Evolutionary conservation across 352 stramenopile genomes (phyloP).

Genomic region (Globisporangium echinulatum): DNA sequence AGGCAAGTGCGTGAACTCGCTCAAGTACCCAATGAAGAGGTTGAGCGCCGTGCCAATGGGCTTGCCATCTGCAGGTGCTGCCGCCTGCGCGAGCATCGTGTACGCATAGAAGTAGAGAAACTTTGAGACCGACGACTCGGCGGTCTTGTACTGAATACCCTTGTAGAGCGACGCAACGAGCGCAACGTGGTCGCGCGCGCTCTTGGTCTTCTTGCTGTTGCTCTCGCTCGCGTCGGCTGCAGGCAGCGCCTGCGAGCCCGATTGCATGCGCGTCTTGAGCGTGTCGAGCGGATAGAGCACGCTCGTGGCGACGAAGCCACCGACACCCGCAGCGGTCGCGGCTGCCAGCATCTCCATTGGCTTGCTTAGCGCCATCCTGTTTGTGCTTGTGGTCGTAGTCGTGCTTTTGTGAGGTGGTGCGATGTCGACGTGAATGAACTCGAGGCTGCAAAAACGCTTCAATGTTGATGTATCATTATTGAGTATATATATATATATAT

Average conservation of each 20-base stretch:
- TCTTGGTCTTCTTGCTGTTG: conserved; percentile 14
- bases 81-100: conserved; percentile 67
- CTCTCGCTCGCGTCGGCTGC: conserved; percentile 20
- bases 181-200: conserved; percentile 25
- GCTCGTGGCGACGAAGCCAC: conserved; percentile 69
- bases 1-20: conserved; percentile 70
- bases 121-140: conserved; percentile 80
- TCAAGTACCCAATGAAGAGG: conserved; percentile 77
- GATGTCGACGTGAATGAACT: not conserved
- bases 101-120: conserved; percentile 90
- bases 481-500: too few relatives aligned
- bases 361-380: conserved; percentile 65
- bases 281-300: conserved; percentile 83
- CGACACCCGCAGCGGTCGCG: conserved; percentile 66
- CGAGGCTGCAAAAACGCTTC: not conserved
- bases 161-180: conserved; percentile 67
- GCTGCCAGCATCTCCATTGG: conserved; percentile 78
- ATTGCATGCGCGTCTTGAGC: conserved; percentile 87
- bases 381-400: not conserved
- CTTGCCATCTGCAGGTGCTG: conserved; percentile 47
- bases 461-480: too few relatives aligned
- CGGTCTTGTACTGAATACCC: conserved; percentile 81
- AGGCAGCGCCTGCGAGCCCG: conserved; percentile 44
- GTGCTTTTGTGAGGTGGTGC: not conserved
- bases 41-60: conserved; percentile 63